Base-by-base conservation (phyloP, 2,329 filamentous ascomycete genomes). In the Pseudogymnoascus sp. region DNA sequence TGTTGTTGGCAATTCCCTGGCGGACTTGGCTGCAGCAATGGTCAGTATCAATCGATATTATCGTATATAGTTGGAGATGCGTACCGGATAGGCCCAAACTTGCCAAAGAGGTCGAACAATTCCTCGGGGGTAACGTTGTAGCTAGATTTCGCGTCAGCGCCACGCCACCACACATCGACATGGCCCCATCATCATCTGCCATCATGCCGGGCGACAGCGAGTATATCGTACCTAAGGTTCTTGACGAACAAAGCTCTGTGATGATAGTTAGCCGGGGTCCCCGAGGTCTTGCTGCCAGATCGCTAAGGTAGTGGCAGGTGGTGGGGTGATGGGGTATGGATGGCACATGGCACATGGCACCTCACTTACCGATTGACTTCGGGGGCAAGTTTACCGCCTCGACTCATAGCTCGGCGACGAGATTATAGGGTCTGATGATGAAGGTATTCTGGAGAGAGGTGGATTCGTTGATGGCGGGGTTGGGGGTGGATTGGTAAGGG, bases 71-170 rank as follows among this genome's bases (percentile, higher is more conserved):
- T 38, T 11, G 29, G 37, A 6, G 44, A n/a, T 65, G 63, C 86
- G 73, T 88, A 95, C 91, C 92, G 90, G 76, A 97, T 93, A 71
- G 92, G 90, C 67, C 93, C 93, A 76, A 96, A 97, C 80, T 96
- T 96, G 77, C 91, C 93, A 81, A 99, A 99, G 76, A 99, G 90
- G 76, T 97, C 93, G 80, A 97, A 99, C 70, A 99, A 86, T 80
- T 97, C 93, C 80, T 97, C 93, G 73, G 93, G 89, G 74, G 92
- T 95, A 75, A 99, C 93, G 89, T 96, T 96, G 86, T 97, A 97
- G 89, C 93, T 96, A 70, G 64, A 24, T 37, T 33, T 69, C 50
- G 72, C 62, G 38, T 67, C 59, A 70, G 65, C 65, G 71, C 73
- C 66, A 73, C 71, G 63, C 61, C 84, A 82, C 74, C 87, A 87